Evolutionary conservation across 306 rosid genomes (phyloP).

Genomic region (Cucurbita ficifolia): DNA sequence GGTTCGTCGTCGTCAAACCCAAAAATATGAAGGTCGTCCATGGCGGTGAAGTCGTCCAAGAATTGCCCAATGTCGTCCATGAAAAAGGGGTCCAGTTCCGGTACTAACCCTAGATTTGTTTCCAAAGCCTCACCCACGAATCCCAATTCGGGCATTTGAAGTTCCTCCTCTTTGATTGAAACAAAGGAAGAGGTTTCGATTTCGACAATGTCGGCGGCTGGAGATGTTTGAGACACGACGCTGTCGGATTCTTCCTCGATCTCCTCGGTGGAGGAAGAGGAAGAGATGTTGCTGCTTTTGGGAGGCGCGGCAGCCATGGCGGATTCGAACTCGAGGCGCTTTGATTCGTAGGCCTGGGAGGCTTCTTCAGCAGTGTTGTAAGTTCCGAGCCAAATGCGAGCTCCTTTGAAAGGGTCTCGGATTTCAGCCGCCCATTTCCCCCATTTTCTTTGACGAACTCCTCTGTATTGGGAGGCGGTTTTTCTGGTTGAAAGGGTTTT

Average conservation of each 20-base stretch:
- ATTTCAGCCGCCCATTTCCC: conserved; percentile 96
- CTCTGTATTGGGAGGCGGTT: conserved; percentile 32
- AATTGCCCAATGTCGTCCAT: conserved; percentile 24
- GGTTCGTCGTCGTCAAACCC: conserved; percentile 40
- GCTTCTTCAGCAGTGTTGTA: conserved; percentile 70
- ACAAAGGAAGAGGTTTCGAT: conserved; percentile 33
- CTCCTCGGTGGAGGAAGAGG: conserved; percentile 14
- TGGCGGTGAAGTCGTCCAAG: conserved; percentile 24
- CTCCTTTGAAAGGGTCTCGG: conserved; percentile 51
- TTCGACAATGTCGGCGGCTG: conserved; percentile 39
- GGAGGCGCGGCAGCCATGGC: conserved; percentile 18
- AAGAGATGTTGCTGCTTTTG: conserved; percentile 7
- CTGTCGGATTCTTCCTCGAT: conserved; percentile 19
- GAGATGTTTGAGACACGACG: conserved; percentile 31
- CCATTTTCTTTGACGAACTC: conserved; percentile 74
- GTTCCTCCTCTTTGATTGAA: conserved; percentile 5
- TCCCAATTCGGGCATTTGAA: conserved; percentile 36
- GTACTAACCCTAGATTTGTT: conserved; percentile 7
- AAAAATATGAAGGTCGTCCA: conserved; percentile 24
- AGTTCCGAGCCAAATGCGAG: conserved; percentile 71
- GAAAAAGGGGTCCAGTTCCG: conserved; percentile 22
- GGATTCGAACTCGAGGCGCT: conserved; percentile 37
- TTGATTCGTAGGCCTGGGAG: conserved; percentile 47
- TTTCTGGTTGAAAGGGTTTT: conserved; percentile 3
- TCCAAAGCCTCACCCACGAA: conserved; percentile 18